Evolutionary conservation across 2,329 filamentous ascomycete species (phyloP).

Genomic region (Davidsoniella eucalypti): DNA sequence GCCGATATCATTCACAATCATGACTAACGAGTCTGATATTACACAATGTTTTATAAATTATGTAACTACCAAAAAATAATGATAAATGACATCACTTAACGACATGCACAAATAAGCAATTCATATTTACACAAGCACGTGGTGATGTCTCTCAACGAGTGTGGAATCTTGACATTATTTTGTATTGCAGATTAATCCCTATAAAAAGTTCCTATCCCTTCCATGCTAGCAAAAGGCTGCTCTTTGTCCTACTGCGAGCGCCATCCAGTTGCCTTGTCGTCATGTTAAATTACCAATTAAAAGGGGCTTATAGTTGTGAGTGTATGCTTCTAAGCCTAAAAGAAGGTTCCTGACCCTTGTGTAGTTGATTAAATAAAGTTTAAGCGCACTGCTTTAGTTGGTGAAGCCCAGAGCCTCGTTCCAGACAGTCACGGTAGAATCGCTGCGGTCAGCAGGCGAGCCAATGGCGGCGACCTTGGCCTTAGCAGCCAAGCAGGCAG

Average conservation of each 20-base stretch:
- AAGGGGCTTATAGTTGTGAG: not conserved
- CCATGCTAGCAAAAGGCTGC: not conserved
- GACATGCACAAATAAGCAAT: too few relatives aligned
- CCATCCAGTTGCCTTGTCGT: not conserved
- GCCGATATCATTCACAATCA: too few relatives aligned
- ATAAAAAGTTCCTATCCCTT: too few relatives aligned
- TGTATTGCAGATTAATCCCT: too few relatives aligned
- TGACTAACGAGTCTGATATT: too few relatives aligned
- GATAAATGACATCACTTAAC: too few relatives aligned
- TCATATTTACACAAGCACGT: too few relatives aligned
- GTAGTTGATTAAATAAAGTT: not conserved
- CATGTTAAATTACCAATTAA: not conserved
- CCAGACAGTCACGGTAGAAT: conserved; percentile 12
- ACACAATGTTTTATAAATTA: too few relatives aligned
- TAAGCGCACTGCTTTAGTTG: not conserved
- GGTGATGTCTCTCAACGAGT: too few relatives aligned
- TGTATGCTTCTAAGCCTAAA: not conserved
- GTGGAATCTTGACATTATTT: too few relatives aligned
- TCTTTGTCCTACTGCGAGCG: not conserved
- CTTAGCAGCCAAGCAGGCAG: conserved; percentile 36
- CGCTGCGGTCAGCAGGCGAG: conserved; percentile 11
- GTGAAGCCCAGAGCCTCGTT: conserved; percentile 13
- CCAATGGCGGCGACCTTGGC: conserved; percentile 17
- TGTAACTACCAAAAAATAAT: too few relatives aligned
- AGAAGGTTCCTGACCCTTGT: not conserved